phyloP scores from a whole-genome alignment of 140 eudicot genomes.

The Bidens hawaiensis region DNA sequence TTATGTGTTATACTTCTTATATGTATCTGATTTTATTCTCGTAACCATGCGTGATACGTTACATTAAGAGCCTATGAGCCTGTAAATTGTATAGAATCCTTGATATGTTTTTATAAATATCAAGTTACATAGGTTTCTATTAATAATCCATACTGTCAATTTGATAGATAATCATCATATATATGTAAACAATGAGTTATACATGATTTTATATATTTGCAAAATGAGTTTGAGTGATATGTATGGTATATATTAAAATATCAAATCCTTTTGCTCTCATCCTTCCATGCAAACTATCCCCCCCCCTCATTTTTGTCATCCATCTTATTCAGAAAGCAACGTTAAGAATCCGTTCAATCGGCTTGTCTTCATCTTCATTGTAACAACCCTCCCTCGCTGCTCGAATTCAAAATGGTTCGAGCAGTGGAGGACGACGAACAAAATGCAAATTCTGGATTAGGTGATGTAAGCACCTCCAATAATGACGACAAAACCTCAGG shows the following conservation, averaged over 20 bases:
- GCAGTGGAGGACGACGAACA: conserved; percentile 61
- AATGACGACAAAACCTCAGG: conserved; percentile 25
- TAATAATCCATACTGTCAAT: no score
- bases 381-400: conserved; percentile 36
- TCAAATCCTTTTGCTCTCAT: conserved; percentile 11
- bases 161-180: no score
- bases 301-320: conserved; percentile 14
- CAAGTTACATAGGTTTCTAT: no score
- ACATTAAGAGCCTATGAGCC: no score
- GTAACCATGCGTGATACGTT: no score
- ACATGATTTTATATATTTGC: no score
- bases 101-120: no score
- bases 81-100: no score
- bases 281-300: conserved; percentile 42
- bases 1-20: background rate
- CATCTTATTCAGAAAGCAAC: background rate
- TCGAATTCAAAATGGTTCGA: conserved; percentile 55
- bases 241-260: conserved; percentile 6
- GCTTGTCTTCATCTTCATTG: conserved; percentile 12
- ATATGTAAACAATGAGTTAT: no score
- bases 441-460: conserved; percentile 21
- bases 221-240: background rate
- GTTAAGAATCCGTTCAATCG: conserved; percentile 2
- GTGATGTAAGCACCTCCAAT: conserved; percentile 25
- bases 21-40: background rate